Conservation (phyloP, 768 basidiomycete species). For the Trametes cubensis region DNA sequence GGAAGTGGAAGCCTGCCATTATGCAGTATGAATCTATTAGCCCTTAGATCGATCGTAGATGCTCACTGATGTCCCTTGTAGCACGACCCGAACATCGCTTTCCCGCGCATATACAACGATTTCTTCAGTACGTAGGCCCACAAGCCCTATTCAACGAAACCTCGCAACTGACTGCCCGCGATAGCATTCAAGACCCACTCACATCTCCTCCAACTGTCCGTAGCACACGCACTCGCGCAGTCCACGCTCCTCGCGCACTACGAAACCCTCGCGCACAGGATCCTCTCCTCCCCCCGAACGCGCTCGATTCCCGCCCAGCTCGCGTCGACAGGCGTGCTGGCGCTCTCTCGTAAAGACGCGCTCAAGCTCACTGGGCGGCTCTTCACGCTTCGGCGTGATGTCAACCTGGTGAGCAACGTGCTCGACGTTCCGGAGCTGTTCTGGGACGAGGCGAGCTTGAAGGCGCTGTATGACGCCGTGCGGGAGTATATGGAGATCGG, state of each 20-base stretch:
- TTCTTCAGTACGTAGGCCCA: conserved; percentile 75
- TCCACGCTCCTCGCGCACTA: conserved; percentile 90
- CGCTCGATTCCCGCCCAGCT: conserved; percentile 84
- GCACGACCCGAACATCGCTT: conserved; percentile 84
- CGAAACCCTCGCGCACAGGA: conserved; percentile 75
- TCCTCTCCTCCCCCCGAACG: conserved; percentile 76
- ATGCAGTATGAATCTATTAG: conserved; percentile 68
- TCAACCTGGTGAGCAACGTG: conserved; percentile 91
- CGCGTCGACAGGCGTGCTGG: conserved; percentile 73
- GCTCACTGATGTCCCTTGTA: conserved; percentile 36
- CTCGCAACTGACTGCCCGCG: conserved; percentile 4
- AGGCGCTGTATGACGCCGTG: conserved; percentile 88
- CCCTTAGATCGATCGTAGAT: too few species aligned
- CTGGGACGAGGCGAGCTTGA: conserved; percentile 91
- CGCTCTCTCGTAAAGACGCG: conserved; percentile 80
- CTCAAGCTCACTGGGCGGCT: conserved; percentile 73
- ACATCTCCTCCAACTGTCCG: conserved; percentile 88
- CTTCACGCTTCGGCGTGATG: conserved; percentile 86
- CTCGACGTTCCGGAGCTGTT: conserved; percentile 93
- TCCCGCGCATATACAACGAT: conserved; percentile 93
- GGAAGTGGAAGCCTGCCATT: conserved; percentile 95
- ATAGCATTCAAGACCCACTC: conserved; percentile 90
- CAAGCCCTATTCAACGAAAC: background rate
- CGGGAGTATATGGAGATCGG: conserved; percentile 95
- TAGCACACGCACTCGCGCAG: conserved; percentile 92